Base-by-base conservation (phyloP, 2,329 filamentous ascomycete genomes). In the Botrytis elliptica region DNA sequence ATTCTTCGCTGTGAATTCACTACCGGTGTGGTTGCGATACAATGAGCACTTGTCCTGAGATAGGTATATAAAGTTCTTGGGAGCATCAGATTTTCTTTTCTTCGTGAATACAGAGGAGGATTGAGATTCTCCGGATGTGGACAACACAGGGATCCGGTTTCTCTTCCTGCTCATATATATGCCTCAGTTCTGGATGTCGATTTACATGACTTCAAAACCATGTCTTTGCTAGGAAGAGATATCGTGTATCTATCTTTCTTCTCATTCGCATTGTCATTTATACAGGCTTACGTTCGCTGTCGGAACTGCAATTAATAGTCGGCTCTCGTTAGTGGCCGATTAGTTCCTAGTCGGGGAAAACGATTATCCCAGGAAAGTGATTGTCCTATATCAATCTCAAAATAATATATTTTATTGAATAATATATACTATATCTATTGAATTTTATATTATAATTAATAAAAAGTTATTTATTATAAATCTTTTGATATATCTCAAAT, bases 1-100 rank as follows among this genome's bases (percentile, higher is more conserved):
- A 0, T n/a, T n/a, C 49, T 14, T 6, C 22, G 0, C 0, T 4
- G 1, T n/a, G 0, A 0, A 14, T 52, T 52, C 22, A 25, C 10
- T 52, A 22, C 5, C 49, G 10, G 22, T 52, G 49, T 52, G 10
- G 10, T n/a, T n/a, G 10, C 5, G 5, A n/a, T 14, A n/a, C 4
- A 25, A 25, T 14, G 4, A 4, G 10, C 22, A 25, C 4, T 52
- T 52, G 2, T 25, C 46, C 4, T 44, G 16, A 44, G 42, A 18
- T 7, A 44, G 42, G 7, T 7, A 44, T 44, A 44, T 44, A 44
- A 8, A 8, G 42, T 44, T 44, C 16, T 18, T 44, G 0, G 42
- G 42, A 25, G 4, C 10, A 12, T 52, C 10, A 14, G 4, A 25
- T 52, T 52, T 5, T 2, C 49, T 14, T 14, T 52, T 52, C 49